Evolutionary conservation across 1,284 basidiomycete genomes (phyloP), one percentile per base, ranked within the genome.

Genomic region (Ganoderma sinense): DNA sequence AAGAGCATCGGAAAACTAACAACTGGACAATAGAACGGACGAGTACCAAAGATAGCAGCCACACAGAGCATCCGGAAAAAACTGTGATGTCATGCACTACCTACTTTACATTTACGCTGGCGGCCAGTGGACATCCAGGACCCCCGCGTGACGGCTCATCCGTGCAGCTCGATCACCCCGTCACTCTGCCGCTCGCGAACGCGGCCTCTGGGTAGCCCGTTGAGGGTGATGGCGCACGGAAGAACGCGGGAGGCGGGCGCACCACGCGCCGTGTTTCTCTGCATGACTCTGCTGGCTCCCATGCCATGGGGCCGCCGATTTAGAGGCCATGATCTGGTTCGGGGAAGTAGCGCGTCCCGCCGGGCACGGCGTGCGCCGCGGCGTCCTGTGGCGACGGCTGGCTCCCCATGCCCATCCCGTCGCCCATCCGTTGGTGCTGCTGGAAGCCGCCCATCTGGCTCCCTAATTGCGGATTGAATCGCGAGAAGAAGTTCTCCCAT

Each of bases 401-500:
- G 61, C 56, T 56, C 53, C 67, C 68, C 71, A 74, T 72, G 39
- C 65, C 64, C 33, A 64, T 67, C 29, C 51, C 66, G 31, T 53
- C 67, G 40, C 62, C 64, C 39, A 68, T 40, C 45, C 69, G 73
- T 69, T 65, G 29, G 20, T 18, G 58, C 58, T 61, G 59, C 61
- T 70, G 71, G 70, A 69, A 73, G 53, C 51, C 56, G 43, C 55
- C 33, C 59, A 53, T 40, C 53, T 60, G 58, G 23, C 6, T 2
- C 2, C 43, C 43, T 23, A 41, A 4, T 63, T 72, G 65, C 8
- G 76, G 73, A 60, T 69, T 67, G 71, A 87, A 80, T 68, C 85
- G 81, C 56, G 84, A 76, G 78, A 94, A 94, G 81, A 93, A 94
- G 55, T 83, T 87, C 62, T 93, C 92, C 92, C 92, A 94, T 83